Conservation (phyloP, 768 basidiomycete genomes). For the Lanmaoa rubissima region DNA sequence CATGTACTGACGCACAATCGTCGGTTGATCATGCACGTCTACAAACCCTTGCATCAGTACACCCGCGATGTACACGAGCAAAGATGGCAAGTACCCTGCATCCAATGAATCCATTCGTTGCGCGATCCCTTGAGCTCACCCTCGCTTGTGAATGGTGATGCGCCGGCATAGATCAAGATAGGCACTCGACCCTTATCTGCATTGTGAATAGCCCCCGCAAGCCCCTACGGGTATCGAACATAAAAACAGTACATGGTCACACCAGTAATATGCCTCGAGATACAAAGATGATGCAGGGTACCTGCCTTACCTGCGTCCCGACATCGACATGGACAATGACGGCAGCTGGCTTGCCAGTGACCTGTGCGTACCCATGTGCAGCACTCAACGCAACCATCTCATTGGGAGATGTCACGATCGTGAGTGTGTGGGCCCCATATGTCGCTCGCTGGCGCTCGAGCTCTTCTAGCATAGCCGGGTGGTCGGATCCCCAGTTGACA, state of each 20-base stretch:
- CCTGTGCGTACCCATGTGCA: slow-evolving; percentile 70
- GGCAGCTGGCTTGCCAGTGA: slow-evolving; percentile 62
- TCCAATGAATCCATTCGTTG: slow-evolving; percentile 76
- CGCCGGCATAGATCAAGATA: slow-evolving; percentile 70
- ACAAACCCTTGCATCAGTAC: neutral
- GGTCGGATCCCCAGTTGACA: slow-evolving; percentile 78
- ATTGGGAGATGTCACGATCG: slow-evolving; percentile 67
- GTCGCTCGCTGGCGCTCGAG: slow-evolving; percentile 51
- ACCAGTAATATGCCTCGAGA: neutral
- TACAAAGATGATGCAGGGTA: neutral
- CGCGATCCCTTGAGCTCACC: slow-evolving; percentile 59
- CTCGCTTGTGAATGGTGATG: slow-evolving; percentile 55
- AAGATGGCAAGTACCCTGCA: slow-evolving; percentile 48
- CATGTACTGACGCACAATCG: slow-evolving; percentile 77
- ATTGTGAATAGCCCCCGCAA: slow-evolving; percentile 73
- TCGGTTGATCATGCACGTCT: slow-evolving; percentile 72
- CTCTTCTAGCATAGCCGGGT: slow-evolving; percentile 70
- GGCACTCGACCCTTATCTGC: slow-evolving; percentile 60
- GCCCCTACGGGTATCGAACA: slow-evolving; percentile 39
- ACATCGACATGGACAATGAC: slow-evolving; percentile 77
- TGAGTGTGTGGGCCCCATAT: slow-evolving; percentile 40
- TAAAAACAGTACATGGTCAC: neutral
- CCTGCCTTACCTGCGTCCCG: slow-evolving; percentile 52
- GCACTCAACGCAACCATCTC: no score
- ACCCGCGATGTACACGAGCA: neutral